phyloP scores from a whole-genome alignment of 2,329 filamentous ascomycete genomes.

The Botrytis fabae region DNA sequence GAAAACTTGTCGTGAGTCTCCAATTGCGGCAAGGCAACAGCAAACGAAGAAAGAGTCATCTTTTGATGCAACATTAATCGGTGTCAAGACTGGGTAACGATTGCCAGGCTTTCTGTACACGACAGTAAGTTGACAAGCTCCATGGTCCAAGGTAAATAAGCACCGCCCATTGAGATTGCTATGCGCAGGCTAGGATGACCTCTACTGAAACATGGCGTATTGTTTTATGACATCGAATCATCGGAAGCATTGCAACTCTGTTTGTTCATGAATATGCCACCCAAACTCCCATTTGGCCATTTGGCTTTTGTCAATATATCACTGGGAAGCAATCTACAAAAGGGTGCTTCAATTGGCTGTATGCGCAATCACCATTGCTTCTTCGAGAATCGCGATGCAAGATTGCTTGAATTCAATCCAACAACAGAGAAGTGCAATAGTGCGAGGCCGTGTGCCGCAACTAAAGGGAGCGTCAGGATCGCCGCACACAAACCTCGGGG shows the following conservation, averaged over 20 bases:
- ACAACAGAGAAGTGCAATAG: neutral
- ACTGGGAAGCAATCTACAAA: neutral
- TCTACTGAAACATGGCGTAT: neutral
- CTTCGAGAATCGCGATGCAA: neutral
- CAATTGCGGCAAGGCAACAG: neutral
- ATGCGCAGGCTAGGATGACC: neutral
- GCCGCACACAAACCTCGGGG: neutral
- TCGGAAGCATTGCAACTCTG: neutral
- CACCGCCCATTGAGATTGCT: neutral
- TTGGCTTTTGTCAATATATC: neutral
- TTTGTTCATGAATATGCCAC: neutral
- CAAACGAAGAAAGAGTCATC: conserved; percentile 4
- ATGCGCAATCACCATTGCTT: neutral
- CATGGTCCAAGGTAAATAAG: no score
- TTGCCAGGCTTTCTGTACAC: neutral
- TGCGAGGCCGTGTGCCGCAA: neutral
- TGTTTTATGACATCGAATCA: neutral
- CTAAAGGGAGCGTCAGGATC: neutral
- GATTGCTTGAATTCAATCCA: neutral
- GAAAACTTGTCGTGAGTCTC: neutral
- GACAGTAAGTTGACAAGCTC: neutral
- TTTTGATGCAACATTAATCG: neutral
- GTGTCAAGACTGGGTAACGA: neutral
- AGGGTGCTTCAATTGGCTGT: neutral
- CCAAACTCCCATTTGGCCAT: neutral